Evolutionary conservation across 306 rosid species (phyloP), one percentile per base, ranked within the genome.

Genomic region (Lathyrus oleraceus): DNA sequence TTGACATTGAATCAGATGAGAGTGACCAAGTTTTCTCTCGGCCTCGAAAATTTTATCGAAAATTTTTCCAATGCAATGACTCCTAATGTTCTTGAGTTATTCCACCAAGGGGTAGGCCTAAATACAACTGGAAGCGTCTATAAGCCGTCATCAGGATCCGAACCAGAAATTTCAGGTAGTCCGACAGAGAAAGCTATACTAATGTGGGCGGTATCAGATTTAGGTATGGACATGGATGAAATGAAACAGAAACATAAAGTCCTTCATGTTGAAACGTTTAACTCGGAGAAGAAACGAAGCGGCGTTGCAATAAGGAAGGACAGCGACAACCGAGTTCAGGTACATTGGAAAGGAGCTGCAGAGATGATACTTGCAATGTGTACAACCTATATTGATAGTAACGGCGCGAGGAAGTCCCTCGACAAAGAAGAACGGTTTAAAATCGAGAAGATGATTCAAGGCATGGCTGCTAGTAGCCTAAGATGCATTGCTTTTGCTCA

Each of bases 281-380:
- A 86, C 78, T 89, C 97, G 0, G 87, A 81, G 68, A 92, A 89
- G 88, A 92, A 92, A 82, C 79, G 96, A 67, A 89, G 97, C 10
- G 97, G 96, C 47, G 81, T 87, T 15, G 82, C 85, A 27, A 66
- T 87, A 59, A 89, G 61, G 81, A 85, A 81, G 58, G 69, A 68
- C 38, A 52, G 8, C 19, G 79, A 89, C 56, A 68, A 65, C 81
- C 74, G 71, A 43, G 73, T 89, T 61, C 87, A 81, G 30, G 85
- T 87, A 72, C 97, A 89, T 62, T 92, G 96, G 95, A 92, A 92
- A 86, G 96, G 96, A 36, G 97, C 96, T 65, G 92, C 96, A 3
- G 96, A 89, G 95, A 83, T 89, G 79, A 74, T 89, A 35, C 84
- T 92, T 47, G 88, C 91, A 56, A 86, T 81, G 88, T 92, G 97